A percentile compares a stretch with the other conserved stretches of the same genome.
Evolutionary conservation across 352 stramenopile species (phyloP).

Genomic region (Globisporangium solare): DNA sequence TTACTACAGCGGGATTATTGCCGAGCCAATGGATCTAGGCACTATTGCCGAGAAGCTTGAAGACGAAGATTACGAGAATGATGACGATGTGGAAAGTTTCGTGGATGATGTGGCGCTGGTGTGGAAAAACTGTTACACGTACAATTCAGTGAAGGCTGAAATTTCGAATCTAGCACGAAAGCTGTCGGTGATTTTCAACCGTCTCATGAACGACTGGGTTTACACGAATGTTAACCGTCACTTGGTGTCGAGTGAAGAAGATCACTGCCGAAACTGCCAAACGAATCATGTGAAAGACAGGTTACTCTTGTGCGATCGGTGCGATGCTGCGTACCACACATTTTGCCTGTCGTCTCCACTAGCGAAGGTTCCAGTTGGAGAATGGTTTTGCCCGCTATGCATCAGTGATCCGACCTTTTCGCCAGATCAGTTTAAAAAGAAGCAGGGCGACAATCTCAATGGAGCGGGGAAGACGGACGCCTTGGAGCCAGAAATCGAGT

Average conservation of each 20-base stretch:
- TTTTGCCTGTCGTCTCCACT: conserved; percentile 73
- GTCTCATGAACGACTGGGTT: conserved; percentile 79
- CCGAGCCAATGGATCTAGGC: conserved; percentile 76
- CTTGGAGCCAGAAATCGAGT: conserved; percentile 30
- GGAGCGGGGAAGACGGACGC: conserved; percentile 11
- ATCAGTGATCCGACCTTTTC: conserved; percentile 47
- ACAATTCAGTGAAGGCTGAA: conserved; percentile 79
- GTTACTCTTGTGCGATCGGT: conserved; percentile 73
- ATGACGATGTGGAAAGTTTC: conserved; percentile 75
- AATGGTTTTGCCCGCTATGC: conserved; percentile 80
- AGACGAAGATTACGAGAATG: conserved; percentile 82
- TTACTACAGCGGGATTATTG: conserved; percentile 72
- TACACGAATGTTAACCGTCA: conserved; percentile 47
- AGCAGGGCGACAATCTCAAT: conserved; percentile 18
- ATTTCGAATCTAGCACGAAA: conserved; percentile 77
- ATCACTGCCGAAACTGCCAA: conserved; percentile 72
- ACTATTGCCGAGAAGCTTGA: conserved; percentile 83
- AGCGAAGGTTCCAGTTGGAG: conserved; percentile 41
- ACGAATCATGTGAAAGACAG: conserved; percentile 64
- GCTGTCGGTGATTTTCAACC: conserved; percentile 70
- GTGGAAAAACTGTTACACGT: conserved; percentile 85
- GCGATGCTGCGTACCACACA: conserved; percentile 80
- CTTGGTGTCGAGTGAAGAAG: conserved; percentile 65
- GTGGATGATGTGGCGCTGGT: conserved; percentile 77
- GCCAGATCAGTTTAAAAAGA: conserved; percentile 50